These are phyloP conservation scores for Cerrena zonata DNA, from an alignment of 1,284 basidiomycete species.

Conservation along the genomic window DNA sequence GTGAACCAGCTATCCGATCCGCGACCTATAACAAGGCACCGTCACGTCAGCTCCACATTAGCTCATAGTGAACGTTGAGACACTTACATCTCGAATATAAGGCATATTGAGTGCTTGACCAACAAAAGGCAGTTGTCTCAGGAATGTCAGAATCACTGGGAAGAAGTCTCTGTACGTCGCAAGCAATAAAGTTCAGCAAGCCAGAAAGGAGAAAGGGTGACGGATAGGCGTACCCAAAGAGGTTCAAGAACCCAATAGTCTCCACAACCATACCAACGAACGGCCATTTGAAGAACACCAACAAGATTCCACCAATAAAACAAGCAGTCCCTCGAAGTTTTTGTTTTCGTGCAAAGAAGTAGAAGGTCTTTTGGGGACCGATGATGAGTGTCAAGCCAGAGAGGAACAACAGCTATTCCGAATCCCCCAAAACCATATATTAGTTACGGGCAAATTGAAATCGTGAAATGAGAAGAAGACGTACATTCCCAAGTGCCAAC, in stretches of 20 bases:
- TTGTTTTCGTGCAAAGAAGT: slow-evolving; percentile 95
- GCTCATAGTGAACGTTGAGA: background rate
- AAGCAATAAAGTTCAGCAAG: background rate
- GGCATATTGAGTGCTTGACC: slow-evolving; percentile 85
- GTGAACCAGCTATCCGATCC: slow-evolving; percentile 70
- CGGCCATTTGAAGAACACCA: slow-evolving; percentile 89
- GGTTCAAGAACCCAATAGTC: slow-evolving; percentile 91
- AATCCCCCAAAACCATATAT: background rate
- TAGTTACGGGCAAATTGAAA: background rate
- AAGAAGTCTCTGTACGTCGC: slow-evolving; percentile 82
- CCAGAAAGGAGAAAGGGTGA: background rate
- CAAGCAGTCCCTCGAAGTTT: slow-evolving; percentile 92
- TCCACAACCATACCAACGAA: slow-evolving; percentile 91
- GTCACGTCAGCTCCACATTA: background rate
- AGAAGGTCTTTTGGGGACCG: slow-evolving; percentile 92
- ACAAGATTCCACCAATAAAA: slow-evolving; percentile 83
- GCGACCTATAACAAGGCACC: slow-evolving; percentile 42
- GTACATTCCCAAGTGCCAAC: slow-evolving; percentile 90
- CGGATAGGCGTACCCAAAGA: slow-evolving; percentile 80
- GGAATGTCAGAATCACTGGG: slow-evolving; percentile 94
- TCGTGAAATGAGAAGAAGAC: slow-evolving; percentile 19
- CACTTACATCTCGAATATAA: slow-evolving; percentile 67
- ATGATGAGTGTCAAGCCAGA: slow-evolving; percentile 91
- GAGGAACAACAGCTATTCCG: slow-evolving; percentile 78
- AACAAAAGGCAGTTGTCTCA: slow-evolving; percentile 90